Evolutionary conservation across 1,139 yeast species (phyloP).

Genomic region (Tardiomyces depauwii): DNA sequence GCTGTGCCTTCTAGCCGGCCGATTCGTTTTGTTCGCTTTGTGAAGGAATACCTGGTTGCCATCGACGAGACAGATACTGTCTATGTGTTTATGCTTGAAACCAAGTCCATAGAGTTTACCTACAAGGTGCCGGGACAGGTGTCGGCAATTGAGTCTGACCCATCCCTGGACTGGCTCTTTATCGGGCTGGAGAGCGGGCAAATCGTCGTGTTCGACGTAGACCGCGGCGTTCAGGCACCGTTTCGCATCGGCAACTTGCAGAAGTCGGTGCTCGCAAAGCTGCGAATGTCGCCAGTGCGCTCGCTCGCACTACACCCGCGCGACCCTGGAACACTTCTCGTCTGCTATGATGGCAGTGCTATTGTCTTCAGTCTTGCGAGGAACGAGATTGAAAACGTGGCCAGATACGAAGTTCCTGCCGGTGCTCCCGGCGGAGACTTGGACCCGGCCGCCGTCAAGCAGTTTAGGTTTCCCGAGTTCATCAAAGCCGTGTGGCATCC

Average conservation of each 20-base stretch:
- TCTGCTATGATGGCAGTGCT: conserved; percentile 63
- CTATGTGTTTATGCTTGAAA: conserved; percentile 57
- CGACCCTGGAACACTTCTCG: conserved; percentile 67
- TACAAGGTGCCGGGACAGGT: conserved; percentile 45
- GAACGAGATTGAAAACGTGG: conserved; percentile 43
- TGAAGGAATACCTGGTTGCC: conserved; percentile 73
- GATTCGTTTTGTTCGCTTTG: conserved; percentile 48
- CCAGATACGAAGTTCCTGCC: conserved; percentile 49
- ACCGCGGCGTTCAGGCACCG: conserved; percentile 57
- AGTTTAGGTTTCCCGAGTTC: conserved; percentile 38
- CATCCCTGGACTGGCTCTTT: conserved; percentile 77
- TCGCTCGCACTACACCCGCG: conserved; percentile 77
- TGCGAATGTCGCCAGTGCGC: conserved; percentile 45
- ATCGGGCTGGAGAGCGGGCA: conserved; percentile 75
- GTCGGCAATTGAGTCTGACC: conserved; percentile 65
- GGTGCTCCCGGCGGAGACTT: conserved; percentile 56
- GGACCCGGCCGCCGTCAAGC: conserved; percentile 11
- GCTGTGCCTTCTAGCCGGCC: conserved; percentile 31
- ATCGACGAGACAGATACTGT: conserved; percentile 45
- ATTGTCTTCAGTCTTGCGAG: conserved; percentile 57
- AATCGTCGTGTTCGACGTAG: conserved; percentile 70
- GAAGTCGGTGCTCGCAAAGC: conserved; percentile 24
- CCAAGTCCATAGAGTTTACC: conserved; percentile 37
- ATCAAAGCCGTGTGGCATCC: conserved; percentile 78
- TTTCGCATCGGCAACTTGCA: conserved; percentile 66